Evolutionary conservation across 2,329 filamentous ascomycete species (phyloP).

Genomic region (Blastomyces gilchristii): DNA sequence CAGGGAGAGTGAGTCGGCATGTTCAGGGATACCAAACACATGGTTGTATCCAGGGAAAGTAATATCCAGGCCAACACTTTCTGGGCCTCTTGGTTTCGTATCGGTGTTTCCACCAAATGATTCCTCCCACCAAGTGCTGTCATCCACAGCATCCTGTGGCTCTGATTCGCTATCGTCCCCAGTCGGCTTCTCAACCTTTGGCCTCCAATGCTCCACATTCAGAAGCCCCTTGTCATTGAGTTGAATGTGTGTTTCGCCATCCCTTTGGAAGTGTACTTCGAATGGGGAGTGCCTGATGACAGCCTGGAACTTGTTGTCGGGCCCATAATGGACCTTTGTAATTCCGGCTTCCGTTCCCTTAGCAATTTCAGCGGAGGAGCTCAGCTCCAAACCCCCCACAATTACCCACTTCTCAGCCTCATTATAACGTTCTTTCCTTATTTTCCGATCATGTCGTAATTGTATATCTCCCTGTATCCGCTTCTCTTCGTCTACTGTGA

Average conservation of each 20-base stretch:
- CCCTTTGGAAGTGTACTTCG: constrained; percentile 72
- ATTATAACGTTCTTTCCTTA: constrained; percentile 87
- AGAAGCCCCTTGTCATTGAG: constrained; percentile 83
- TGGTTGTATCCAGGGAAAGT: constrained; percentile 84
- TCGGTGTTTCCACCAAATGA: constrained; percentile 92
- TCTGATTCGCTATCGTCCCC: constrained; percentile 29
- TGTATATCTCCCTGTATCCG: constrained; percentile 81
- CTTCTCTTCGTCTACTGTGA: constrained; percentile 85
- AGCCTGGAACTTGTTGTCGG: constrained; percentile 64
- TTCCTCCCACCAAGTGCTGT: constrained; percentile 97
- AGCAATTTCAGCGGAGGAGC: constrained; percentile 59
- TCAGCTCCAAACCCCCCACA: constrained; percentile 66
- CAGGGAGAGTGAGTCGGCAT: constrained; percentile 76
- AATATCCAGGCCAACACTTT: constrained; percentile 84
- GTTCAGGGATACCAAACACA: constrained; percentile 89
- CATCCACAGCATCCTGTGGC: constrained; percentile 49
- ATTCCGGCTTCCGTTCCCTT: constrained; percentile 56
- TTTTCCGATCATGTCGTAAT: constrained; percentile 71
- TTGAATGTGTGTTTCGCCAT: constrained; percentile 70
- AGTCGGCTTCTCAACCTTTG: constrained; percentile 58
- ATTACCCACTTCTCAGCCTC: constrained; percentile 79
- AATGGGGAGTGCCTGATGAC: constrained; percentile 77
- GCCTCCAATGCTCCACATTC: constrained; percentile 92
- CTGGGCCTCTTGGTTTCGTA: constrained; percentile 85
- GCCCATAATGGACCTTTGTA: constrained; percentile 68